Base-by-base conservation (phyloP, 225 moss, liverwort and hornwort species). In the Pleurozium schreberi region DNA sequence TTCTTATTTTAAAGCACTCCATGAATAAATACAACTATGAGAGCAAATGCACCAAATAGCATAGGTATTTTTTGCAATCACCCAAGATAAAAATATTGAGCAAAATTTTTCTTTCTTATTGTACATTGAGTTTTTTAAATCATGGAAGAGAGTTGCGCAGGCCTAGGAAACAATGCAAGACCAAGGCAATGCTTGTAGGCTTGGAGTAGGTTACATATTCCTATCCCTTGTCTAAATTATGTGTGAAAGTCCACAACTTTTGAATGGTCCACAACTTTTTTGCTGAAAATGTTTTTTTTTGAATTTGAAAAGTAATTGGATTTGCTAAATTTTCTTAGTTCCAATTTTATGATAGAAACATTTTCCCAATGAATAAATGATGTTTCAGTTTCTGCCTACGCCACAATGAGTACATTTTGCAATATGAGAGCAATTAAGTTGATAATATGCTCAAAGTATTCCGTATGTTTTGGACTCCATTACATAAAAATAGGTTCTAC, bases 101-200 rank as follows among this genome's bases (percentile, higher is more conserved):
- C 8, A 18, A 47, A 30, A 33, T 1, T 5, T 30, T 47, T 0
- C 2, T 45, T 10, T 47, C 1, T 31, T 74, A 43, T 49, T 6
- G 4, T 18, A 30, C 6, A 31, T 31, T 11, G 18, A 74, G 1
- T 74, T 31, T 18, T 31, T 74, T 31, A 31, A 2, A 31, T 18
- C 6, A 49, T 6, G 0, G 18, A 31, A 47, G 18, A 30, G 0
- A 3, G 1, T 18, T 74, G 11, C 0, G 0, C 3, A 74, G 47
- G 11, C 18, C 7, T 19, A 74, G 2, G 11, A 31, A 74, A 49
- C 1, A 19, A 5, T 47, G 74, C 47, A 47, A 47, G 31, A 18
- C 47, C 4, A 74, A 74, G 7, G 18, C 19, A 47, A 47, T 74
- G 18, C 31, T 47, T 31, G 11, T 47, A 31, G 47, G 18, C 18